Conservation (phyloP, 2,329 filamentous ascomycete species). For the Pestalotiopsis sp. region DNA sequence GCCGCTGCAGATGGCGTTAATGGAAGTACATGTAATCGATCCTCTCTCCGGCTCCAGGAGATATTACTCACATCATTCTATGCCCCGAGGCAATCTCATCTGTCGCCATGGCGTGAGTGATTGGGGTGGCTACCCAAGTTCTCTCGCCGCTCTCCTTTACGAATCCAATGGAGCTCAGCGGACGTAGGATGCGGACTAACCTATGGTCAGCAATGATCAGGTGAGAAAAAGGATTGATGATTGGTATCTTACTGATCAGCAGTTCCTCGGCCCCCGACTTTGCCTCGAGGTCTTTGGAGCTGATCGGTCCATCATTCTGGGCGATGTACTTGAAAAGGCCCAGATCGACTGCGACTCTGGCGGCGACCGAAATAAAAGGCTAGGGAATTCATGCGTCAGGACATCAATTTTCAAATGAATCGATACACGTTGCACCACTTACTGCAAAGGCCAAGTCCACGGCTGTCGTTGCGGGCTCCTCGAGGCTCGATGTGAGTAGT, state of each 20-base stretch:
- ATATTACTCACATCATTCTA: constrained; percentile 25
- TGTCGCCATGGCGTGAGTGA: constrained; percentile 28
- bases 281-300: constrained; percentile 22
- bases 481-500: not conserved
- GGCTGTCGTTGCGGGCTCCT: not conserved
- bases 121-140: constrained; percentile 24
- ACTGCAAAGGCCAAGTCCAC: not conserved
- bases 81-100: constrained; percentile 28
- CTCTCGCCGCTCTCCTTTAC: constrained; percentile 25
- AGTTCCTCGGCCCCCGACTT: constrained; percentile 27
- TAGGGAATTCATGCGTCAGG: not conserved
- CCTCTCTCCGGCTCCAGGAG: no score
- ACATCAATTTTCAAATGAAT: not conserved
- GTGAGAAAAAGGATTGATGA: constrained; percentile 11
- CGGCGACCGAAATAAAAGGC: constrained; percentile 16
- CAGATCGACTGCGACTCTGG: constrained; percentile 25
- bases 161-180: constrained; percentile 24
- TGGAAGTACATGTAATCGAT: not conserved
- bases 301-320: constrained; percentile 15
- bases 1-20: not conserved
- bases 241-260: constrained; percentile 23
- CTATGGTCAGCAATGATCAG: not conserved
- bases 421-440: not conserved
- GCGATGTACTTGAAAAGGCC: constrained; percentile 27
- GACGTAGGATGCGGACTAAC: constrained; percentile 21